Evolutionary conservation across 1,284 basidiomycete species (phyloP), one percentile per base, ranked within the genome.

Genomic region (Paramarasmius palmivorus): DNA sequence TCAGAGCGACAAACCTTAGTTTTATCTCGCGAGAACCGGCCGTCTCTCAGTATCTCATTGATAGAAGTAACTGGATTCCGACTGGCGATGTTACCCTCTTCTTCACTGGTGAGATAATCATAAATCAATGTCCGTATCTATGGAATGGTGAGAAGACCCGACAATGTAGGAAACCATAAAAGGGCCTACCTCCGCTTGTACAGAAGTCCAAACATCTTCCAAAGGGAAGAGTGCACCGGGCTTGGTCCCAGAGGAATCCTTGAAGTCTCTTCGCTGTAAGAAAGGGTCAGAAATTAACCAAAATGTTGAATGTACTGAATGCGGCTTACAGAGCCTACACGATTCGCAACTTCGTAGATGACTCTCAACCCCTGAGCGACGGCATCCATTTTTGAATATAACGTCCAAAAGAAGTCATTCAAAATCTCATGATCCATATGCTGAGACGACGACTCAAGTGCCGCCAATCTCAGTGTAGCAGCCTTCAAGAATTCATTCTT

Each of bases 321-420:
- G 22, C 17, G 10, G 76, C 86, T 70, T 63, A 95, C 93, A 57
- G 89, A 89, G 61, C 90, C 89, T 56, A 97, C 93, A 56, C 93
- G 83, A 63, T 86, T 89, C 1, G 92, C 81, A 1, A 99, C 92
- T 68, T 99, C 97, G 64, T 91, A 95, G 1, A 97, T 82, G 2
- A 98, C 90, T 45, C 95, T 78, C 60, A 98, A 78, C 8, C 95
- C 93, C 69, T 99, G 95, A 34, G 92, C 81, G n/a, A 98, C 91
- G 19, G 97, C 97, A 63, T 95, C 90, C 50, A 99, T 70, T 71
- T 99, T 99, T 4, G 95, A 97, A 68, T 94, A 99, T 15, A 98
- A 70, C 3, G 97, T 98, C 95, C 96, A 99, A 71, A 99, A 98
- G 35, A 99, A 78, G 70, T 99, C 97, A 56, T 80, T 82, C 50